These are phyloP conservation scores for Ophiocordyceps camponoti-saundersi DNA, from an alignment of 2,329 filamentous ascomycete species.

Conservation along the genomic window DNA sequence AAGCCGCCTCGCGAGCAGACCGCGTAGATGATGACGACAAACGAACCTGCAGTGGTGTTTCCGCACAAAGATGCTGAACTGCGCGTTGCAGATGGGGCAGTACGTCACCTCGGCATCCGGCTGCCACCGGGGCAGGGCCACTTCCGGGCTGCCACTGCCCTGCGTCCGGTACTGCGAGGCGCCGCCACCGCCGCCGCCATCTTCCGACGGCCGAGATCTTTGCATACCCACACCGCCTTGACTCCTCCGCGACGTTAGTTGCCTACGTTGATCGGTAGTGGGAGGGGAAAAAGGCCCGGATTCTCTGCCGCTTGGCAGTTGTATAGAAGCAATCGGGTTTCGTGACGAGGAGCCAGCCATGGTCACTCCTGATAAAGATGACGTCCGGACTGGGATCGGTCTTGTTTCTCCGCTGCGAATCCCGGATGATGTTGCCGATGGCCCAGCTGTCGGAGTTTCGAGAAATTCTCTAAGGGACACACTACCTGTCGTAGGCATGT, in stretches of 20 bases:
- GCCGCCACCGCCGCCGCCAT: background rate
- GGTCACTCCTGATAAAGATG: constrained; percentile 1
- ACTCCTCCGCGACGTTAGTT: background rate
- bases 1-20: constrained; percentile 3
- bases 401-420: background rate
- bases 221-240: background rate
- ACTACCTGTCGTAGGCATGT: background rate
- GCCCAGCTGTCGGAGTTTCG: background rate
- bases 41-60: constrained; percentile 82
- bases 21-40: background rate
- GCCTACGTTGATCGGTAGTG: background rate
- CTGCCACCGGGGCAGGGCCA: constrained; percentile 67
- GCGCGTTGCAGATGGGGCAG: constrained; percentile 68
- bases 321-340: background rate
- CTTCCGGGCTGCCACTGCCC: constrained; percentile 13
- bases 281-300: background rate
- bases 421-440: background rate
- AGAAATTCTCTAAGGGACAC: background rate
- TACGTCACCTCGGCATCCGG: constrained; percentile 66
- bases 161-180: background rate
- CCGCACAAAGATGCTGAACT: constrained; percentile 71
- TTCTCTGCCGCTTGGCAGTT: background rate
- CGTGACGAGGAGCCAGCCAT: background rate
- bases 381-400: constrained; percentile 5
- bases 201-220: background rate